A percentile compares a stretch with the other conserved stretches of the same genome.
Conservation (phyloP, 83 land plant genomes). For the Isoetes engelmannii region DNA sequence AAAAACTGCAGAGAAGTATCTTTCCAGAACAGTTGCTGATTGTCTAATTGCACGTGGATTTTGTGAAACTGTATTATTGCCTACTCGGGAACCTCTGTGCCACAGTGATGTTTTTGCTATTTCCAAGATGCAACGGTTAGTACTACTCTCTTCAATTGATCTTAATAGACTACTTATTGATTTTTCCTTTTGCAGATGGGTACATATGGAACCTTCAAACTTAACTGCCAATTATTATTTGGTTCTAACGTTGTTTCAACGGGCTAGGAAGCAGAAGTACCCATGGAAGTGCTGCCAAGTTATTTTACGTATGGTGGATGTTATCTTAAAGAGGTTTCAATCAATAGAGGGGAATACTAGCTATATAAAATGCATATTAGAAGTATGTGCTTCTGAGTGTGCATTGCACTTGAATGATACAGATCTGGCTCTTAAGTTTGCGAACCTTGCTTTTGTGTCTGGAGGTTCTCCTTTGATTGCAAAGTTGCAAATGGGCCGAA, state of each 20-base stretch:
- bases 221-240: slow-evolving; percentile 43
- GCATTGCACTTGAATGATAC: slow-evolving; percentile 41
- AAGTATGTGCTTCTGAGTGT: slow-evolving; percentile 55
- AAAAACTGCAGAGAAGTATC: slow-evolving; percentile 15
- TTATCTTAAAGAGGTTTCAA: slow-evolving; percentile 24
- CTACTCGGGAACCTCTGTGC: background rate
- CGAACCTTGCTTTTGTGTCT: slow-evolving; percentile 33
- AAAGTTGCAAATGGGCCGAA: no score
- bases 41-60: background rate
- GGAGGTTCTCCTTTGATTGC: no score
- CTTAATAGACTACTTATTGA: background rate
- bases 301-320: slow-evolving; percentile 31
- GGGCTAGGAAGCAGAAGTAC: slow-evolving; percentile 55
- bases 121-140: background rate
- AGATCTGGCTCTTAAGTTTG: slow-evolving; percentile 27
- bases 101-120: background rate
- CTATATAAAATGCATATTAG: slow-evolving; percentile 8
- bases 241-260: slow-evolving; percentile 42
- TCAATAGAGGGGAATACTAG: no score
- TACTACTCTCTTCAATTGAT: background rate
- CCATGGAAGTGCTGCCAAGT: slow-evolving; percentile 32
- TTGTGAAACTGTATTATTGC: background rate
- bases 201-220: slow-evolving; percentile 68
- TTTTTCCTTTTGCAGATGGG: slow-evolving; percentile 39
- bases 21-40: slow-evolving; percentile 5